phyloP scores from a whole-genome alignment of 495 filamentous ascomycete genomes.

The Trichodelitschia bisporula region DNA sequence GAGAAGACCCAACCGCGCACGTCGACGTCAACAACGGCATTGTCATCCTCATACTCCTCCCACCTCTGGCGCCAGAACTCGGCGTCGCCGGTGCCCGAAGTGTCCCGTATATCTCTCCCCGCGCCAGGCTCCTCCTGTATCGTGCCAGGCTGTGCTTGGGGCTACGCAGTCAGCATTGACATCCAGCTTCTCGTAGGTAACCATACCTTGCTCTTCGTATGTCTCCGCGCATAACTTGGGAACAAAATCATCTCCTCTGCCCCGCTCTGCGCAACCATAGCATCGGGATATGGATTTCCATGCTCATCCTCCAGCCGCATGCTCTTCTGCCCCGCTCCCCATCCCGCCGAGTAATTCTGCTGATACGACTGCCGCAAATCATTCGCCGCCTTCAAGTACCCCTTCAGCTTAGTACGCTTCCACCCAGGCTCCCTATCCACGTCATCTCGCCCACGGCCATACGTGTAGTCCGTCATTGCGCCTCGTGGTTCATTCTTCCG shows the following conservation, averaged over 20 bases:
- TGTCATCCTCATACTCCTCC: constrained; percentile 45
- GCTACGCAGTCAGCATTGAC: constrained; percentile 3
- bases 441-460: background rate
- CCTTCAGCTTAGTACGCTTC: constrained; percentile 56
- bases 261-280: constrained; percentile 49
- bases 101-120: constrained; percentile 15
- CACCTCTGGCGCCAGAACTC: constrained; percentile 48
- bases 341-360: constrained; percentile 20
- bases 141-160: constrained; percentile 13
- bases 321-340: constrained; percentile 21
- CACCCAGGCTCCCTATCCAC: constrained; percentile 30
- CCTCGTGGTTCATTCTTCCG: too few relatives aligned
- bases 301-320: constrained; percentile 24
- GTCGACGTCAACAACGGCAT: constrained; percentile 75
- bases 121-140: constrained; percentile 15
- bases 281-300: constrained; percentile 48
- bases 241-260: constrained; percentile 88
- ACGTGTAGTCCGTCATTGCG: background rate
- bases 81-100: constrained; percentile 21
- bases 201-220: constrained; percentile 23
- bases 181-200: background rate
- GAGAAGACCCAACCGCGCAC: constrained; percentile 85
- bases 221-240: constrained; percentile 61
- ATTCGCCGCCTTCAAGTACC: constrained; percentile 69
- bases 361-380: constrained; percentile 71